Percentiles rank a stretch among this genome's conserved stretches.
Conservation (phyloP, 2,329 filamentous ascomycete genomes). For the Didymella sp. region DNA sequence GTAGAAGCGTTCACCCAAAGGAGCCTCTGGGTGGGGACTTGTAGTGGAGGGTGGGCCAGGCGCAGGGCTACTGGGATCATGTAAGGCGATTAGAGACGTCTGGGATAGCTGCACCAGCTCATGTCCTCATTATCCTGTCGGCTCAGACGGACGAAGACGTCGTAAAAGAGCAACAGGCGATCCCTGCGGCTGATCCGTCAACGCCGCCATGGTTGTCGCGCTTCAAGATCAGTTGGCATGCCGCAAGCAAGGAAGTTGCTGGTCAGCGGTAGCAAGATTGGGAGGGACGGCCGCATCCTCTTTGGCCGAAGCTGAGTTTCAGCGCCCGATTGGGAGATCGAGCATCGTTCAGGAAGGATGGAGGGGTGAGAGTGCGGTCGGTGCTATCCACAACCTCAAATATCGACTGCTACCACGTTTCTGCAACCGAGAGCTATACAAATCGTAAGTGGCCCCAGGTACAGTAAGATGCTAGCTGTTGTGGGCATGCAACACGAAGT, state of each 20-base stretch:
- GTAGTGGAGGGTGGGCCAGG: slow-evolving; percentile 42
- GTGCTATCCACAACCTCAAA: slow-evolving; percentile 20
- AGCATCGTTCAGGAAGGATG: slow-evolving; percentile 29
- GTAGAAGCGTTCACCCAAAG: slow-evolving; percentile 50
- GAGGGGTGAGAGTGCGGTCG: slow-evolving; percentile 23
- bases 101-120: slow-evolving; percentile 34
- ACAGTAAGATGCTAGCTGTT: slow-evolving; percentile 8
- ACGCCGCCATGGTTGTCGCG: slow-evolving; percentile 29
- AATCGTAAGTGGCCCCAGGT: background rate
- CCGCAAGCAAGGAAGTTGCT: slow-evolving; percentile 29
- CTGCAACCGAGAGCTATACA: slow-evolving; percentile 3
- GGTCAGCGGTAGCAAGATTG: slow-evolving; percentile 24
- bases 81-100: slow-evolving; percentile 39
- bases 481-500: background rate
- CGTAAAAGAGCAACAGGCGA: slow-evolving; percentile 35
- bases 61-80: slow-evolving; percentile 45
- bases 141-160: slow-evolving; percentile 31
- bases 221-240: slow-evolving; percentile 22
- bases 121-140: slow-evolving; percentile 24
- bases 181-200: slow-evolving; percentile 43
- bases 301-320: slow-evolving; percentile 39
- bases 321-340: slow-evolving; percentile 35
- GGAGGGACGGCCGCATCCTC: slow-evolving; percentile 25
- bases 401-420: slow-evolving; percentile 24
- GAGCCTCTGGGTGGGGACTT: slow-evolving; percentile 38